Evolutionary conservation across 352 stramenopile species (phyloP), one percentile per base, ranked within the genome.

Genomic region (Phytophthora rubi): DNA sequence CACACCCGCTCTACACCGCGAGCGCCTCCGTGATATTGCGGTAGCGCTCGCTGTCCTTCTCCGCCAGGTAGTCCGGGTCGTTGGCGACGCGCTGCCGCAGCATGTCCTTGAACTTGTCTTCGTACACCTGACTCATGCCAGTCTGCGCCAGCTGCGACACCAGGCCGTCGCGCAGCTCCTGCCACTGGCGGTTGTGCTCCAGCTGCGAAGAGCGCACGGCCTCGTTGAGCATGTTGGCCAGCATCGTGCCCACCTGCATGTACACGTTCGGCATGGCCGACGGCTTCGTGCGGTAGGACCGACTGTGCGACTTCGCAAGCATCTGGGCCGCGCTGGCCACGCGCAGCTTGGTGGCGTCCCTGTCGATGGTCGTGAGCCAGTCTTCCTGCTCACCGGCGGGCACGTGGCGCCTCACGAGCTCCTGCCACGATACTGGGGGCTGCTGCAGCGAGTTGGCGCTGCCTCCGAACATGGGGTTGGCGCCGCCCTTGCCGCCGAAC

Each of bases 361-460:
- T 63, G 48, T 80, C 72, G 39, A 95, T 93, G 32, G 83, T 92
- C 35, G 65, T 68, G 48, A 93, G 75, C 88, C 88, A 93, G 45
- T 86, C 77, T 55, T 80, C 58, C 60, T 89, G 80, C 32, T 95
- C 88, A 8, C 54, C 71, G 8, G 55, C 51, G 8, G 85, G 81
- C 5, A 90, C 80, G 63, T 93, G 75, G 58, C 89, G 74, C 52
- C 73, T 77, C 47, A 95, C 77, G 10, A 93, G 69, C 49, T 95
- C 88, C 58, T 93, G 81, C 86, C 84, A 91, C 54, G 84, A 78
- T 12, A 82, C 70, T 62, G 68, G 67, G 6, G 62, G 53, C 54
- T 65, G 77, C 65, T 83, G 77, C 28, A 82, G 32, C 35, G 76
- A 67, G 21, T 62, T 73, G 39, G 73, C 60, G 2, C 63, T 66